Conservation (phyloP, 352 stramenopile species). For the Phytopythium boreale region DNA sequence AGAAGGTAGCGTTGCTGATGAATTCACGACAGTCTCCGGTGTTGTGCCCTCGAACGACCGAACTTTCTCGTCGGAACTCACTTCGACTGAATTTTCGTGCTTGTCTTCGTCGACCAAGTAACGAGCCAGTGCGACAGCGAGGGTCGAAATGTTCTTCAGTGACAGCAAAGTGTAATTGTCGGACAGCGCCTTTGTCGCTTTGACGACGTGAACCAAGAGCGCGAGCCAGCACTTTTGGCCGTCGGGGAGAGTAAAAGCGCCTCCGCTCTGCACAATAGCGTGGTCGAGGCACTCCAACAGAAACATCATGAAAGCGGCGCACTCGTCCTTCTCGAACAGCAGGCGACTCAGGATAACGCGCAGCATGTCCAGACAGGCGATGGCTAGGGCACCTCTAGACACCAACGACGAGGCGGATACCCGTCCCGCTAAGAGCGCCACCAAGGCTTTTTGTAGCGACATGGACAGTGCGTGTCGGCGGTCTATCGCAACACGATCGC, state of each 20-base stretch:
- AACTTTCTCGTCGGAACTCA: background rate
- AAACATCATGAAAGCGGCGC: slow-evolving; percentile 59
- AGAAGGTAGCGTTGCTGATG: background rate
- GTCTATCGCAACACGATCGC: too few species aligned
- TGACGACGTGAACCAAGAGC: slow-evolving; percentile 50
- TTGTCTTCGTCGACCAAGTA: slow-evolving; percentile 57
- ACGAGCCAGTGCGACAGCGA: slow-evolving; percentile 46
- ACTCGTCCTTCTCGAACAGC: slow-evolving; percentile 56
- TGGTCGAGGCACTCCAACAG: slow-evolving; percentile 55
- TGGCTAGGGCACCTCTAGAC: slow-evolving; percentile 8
- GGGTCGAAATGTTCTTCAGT: slow-evolving; percentile 52
- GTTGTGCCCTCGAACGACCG: background rate
- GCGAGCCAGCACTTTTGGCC: slow-evolving; percentile 63
- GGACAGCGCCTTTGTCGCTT: slow-evolving; percentile 36
- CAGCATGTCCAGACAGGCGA: slow-evolving; percentile 44
- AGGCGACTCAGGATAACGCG: slow-evolving; percentile 32
- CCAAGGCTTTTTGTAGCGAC: background rate
- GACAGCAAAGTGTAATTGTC: slow-evolving; percentile 44
- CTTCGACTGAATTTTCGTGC: slow-evolving; percentile 20
- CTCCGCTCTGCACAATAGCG: slow-evolving; percentile 12
- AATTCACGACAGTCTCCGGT: background rate
- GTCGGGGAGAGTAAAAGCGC: slow-evolving; percentile 8
- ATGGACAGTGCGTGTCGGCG: background rate
- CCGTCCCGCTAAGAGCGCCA: slow-evolving; percentile 7
- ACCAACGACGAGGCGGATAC: background rate